These are phyloP conservation scores for Chaetomium cochliodes DNA, from an alignment of 495 filamentous ascomycete species.

Conservation along the genomic window DNA sequence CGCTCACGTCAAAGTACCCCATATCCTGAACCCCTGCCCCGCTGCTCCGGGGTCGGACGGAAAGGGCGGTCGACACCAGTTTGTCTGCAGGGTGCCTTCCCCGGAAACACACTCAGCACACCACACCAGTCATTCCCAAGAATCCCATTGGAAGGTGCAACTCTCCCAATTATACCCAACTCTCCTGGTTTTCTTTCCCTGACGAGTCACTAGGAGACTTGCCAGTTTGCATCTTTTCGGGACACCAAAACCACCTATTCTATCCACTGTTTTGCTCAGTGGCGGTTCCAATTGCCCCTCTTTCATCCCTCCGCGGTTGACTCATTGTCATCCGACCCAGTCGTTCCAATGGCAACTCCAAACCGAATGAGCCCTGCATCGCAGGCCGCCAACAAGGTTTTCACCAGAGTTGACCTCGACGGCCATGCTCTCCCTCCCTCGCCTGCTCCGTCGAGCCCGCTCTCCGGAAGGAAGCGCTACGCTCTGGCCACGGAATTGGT, in stretches of 20 bases:
- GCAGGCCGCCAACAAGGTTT: conserved; percentile 59
- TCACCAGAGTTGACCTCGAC: conserved; percentile 75
- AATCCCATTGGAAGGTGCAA: conserved; percentile 2
- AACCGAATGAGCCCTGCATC: conserved; percentile 29
- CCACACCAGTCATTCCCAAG: background rate
- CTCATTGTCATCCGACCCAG: background rate
- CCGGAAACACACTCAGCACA: background rate
- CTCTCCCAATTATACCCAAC: background rate
- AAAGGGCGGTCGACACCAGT: conserved; percentile 32
- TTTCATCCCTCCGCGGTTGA: conserved; percentile 3
- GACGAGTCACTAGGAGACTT: background rate
- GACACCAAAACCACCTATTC: background rate
- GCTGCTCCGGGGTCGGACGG: conserved; percentile 31
- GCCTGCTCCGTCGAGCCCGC: conserved; percentile 88
- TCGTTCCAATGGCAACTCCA: conserved; percentile 38
- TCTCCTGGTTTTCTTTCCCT: background rate
- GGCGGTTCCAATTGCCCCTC: conserved; percentile 17
- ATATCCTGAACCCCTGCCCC: background rate
- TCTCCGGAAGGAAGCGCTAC: conserved; percentile 74
- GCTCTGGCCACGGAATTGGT: conserved; percentile 94
- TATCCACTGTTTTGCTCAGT: background rate
- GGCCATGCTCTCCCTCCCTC: conserved; percentile 92
- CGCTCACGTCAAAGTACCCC: conserved; percentile 10
- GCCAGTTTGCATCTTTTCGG: background rate
- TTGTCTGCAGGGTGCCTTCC: background rate